Evolutionary conservation across 2,329 filamentous ascomycete species (phyloP), one percentile per base, ranked within the genome.

Genomic region (Lachnellula suecica): DNA sequence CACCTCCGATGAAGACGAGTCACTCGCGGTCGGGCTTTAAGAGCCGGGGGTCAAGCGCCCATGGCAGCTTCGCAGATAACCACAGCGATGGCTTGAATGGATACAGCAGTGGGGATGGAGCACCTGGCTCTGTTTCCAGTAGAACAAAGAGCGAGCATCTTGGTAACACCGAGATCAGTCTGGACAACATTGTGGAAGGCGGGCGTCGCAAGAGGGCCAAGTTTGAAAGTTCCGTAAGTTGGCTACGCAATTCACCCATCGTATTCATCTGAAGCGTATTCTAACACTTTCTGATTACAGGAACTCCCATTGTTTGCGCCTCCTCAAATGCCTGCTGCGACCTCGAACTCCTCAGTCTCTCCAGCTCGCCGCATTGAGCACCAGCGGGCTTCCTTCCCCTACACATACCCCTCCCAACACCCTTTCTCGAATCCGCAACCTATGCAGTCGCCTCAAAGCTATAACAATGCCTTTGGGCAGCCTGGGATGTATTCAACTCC

Each of bases 101-200:
- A 56, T 94, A 94, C 71, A 96, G 90, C 73, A 95, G 92, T 70
- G 92, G 89, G 62, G 91, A 96, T 60, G 88, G 85, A 56, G 89
- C 86, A 24, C 82, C 88, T 56, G 87, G 84, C 60, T 92, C 90
- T 50, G 79, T 88, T 60, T 87, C 87, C 53, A 86, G 88, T 65
- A 88, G 88, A 70, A 83, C 81, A 63, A 91, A 89, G 71, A 84
- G 79, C 59, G 92, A 97, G 65, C 88, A 91, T 59, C 83, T 96
- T 65, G 91, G 90, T 44, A 97, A 91, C 69, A 96, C 94, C 15
- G 94, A 99, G 63, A 99, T 99, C 67, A 97, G 93, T 70, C 84
- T 97, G 62, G 92, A 97, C 63, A 99, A 99, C 70, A 97, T 99
- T 71, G 89, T 99, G 56, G 93, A 97, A 73, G 94, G 95, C 67